Percentiles rank a stretch among this genome's conserved stretches.
phyloP scores from a whole-genome alignment of 1,284 basidiomycete genomes.

The Sanghuangporus sanghuang region DNA sequence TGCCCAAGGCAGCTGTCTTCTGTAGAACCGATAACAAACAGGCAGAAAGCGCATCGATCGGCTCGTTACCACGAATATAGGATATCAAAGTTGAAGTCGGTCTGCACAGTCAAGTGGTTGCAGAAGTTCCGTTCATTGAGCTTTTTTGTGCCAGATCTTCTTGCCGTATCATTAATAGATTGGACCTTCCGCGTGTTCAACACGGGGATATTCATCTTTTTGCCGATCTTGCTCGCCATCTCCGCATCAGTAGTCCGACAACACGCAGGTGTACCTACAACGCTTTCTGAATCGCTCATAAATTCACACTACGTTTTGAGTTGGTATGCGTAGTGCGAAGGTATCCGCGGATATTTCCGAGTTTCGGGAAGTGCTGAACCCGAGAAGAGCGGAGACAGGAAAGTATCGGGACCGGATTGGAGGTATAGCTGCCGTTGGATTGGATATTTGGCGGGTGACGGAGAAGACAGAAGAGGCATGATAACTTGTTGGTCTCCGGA shows the following conservation, averaged over 20 bases:
- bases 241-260: slow-evolving; percentile 45
- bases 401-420: slow-evolving; percentile 79
- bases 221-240: slow-evolving; percentile 29
- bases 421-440: slow-evolving; percentile 72
- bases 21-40: slow-evolving; percentile 24
- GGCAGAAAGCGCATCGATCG: slow-evolving; percentile 71
- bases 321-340: slow-evolving; percentile 73
- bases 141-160: slow-evolving; percentile 27
- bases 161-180: slow-evolving; percentile 62
- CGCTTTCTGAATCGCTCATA: slow-evolving; percentile 52
- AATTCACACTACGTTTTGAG: slow-evolving; percentile 65
- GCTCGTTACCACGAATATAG: slow-evolving; percentile 72
- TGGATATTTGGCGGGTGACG: slow-evolving; percentile 71
- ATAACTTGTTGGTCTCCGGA: too few relatives aligned
- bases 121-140: slow-evolving; percentile 68
- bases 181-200: slow-evolving; percentile 65
- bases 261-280: slow-evolving; percentile 74
- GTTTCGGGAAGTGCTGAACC: slow-evolving; percentile 40
- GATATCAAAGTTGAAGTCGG: slow-evolving; percentile 67
- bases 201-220: slow-evolving; percentile 34
- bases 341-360: slow-evolving; percentile 62
- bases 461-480: slow-evolving; percentile 13
- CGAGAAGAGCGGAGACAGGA: slow-evolving; percentile 36
- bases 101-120: slow-evolving; percentile 56
- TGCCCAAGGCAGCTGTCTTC: slow-evolving; percentile 64